These are phyloP conservation scores for Auxenochlorella pyrenoidosa DNA, from an alignment of 139 green algal genomes.

Conservation along the genomic window DNA sequence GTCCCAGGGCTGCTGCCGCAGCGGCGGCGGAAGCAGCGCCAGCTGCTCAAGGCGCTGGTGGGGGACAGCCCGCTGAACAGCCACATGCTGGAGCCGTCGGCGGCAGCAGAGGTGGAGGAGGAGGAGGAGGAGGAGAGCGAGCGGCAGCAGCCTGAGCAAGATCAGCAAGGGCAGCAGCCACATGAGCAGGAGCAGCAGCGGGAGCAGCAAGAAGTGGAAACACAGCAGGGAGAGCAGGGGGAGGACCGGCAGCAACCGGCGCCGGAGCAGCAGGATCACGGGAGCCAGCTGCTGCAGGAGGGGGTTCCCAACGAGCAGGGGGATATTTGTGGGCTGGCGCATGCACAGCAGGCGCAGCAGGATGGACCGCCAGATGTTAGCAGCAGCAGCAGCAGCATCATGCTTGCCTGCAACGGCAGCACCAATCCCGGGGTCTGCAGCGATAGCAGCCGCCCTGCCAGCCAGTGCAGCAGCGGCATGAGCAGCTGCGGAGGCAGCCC, in stretches of 20 bases:
- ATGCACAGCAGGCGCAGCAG: neutral
- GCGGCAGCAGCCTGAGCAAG: conserved; percentile 11
- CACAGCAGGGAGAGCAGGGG: neutral
- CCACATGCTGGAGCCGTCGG: neutral
- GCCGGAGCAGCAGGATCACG: neutral
- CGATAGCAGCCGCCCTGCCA: neutral
- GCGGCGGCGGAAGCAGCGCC: conserved; percentile 41
- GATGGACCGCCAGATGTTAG: neutral
- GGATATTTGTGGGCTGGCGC: neutral
- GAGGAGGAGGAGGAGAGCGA: neutral
- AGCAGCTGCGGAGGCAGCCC: neutral
- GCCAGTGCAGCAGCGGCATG: neutral
- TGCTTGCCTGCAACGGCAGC: neutral
- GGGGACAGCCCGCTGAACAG: conserved; percentile 10
- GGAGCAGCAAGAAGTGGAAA: neutral
- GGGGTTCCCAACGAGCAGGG: neutral
- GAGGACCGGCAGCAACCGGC: neutral
- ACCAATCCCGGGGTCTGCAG: neutral
- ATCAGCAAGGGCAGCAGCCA: neutral
- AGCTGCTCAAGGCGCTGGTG: conserved; percentile 53
- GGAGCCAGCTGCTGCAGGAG: no score
- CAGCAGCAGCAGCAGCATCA: neutral
- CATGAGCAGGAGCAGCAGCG: neutral
- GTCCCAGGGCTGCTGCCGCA: conserved; percentile 53
- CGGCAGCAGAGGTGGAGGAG: neutral